Evolutionary conservation across 257 asterid genomes (phyloP).

Genomic region (Solanum lignicaule): DNA sequence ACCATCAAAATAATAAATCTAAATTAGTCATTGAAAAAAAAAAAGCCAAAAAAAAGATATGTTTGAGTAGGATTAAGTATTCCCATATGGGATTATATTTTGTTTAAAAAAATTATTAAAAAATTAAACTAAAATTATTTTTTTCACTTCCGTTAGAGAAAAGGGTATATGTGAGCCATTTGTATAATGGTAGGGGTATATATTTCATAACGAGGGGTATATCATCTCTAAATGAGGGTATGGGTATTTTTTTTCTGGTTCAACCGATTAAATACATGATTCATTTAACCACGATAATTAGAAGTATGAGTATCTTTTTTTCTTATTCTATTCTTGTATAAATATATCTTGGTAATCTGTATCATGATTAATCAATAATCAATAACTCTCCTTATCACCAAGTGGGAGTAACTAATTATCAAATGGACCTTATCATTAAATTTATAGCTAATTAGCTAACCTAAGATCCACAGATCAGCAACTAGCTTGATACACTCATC

Average conservation of each 20-base stretch:
- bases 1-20: no score
- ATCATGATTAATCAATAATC: background rate
- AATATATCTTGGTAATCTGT: background rate
- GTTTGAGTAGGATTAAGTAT: no score
- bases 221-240: no score
- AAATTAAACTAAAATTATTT: no score
- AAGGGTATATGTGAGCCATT: no score
- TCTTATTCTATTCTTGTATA: background rate
- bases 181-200: no score
- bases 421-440: background rate
- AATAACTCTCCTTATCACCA: background rate
- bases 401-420: background rate
- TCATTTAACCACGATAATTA: background rate
- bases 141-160: no score
- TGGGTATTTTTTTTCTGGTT: background rate
- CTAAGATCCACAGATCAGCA: background rate
- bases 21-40: no score
- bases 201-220: no score
- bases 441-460: background rate
- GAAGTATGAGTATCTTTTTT: background rate
- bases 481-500: background rate
- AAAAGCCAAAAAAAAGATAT: no score
- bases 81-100: no score
- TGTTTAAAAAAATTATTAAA: no score
- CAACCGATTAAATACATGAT: background rate